Evolutionary conservation across 495 filamentous ascomycete genomes (phyloP).

Genomic region (Hamigera avellanea): DNA sequence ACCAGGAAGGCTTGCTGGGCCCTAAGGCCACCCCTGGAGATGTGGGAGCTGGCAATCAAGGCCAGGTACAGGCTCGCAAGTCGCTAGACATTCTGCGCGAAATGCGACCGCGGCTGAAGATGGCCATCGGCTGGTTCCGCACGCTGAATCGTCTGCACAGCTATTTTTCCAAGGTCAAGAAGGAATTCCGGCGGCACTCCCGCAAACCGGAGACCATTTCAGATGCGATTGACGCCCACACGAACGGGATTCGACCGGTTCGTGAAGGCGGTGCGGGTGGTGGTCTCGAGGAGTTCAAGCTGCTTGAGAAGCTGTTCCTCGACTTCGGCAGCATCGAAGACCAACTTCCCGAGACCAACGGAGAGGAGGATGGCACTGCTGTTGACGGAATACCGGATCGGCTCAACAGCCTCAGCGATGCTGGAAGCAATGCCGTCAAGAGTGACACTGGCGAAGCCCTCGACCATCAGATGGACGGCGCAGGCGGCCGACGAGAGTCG

Average conservation of each 20-base stretch:
- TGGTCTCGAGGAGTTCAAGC: constrained; percentile 62
- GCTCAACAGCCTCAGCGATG: constrained; percentile 26
- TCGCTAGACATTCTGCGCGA: constrained; percentile 43
- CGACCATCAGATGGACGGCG: constrained; percentile 22
- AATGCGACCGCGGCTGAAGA: constrained; percentile 55
- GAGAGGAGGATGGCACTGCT: constrained; percentile 23
- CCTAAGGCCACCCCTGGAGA: constrained; percentile 12
- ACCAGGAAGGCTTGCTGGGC: constrained; percentile 49
- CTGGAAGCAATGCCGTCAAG: constrained; percentile 29
- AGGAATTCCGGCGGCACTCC: constrained; percentile 43
- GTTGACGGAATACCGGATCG: constrained; percentile 20
- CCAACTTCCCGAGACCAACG: constrained; percentile 19
- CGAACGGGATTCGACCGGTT: constrained; percentile 29
- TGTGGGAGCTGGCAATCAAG: constrained; percentile 19
- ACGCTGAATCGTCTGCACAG: constrained; percentile 56
- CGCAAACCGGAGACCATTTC: constrained; percentile 26
- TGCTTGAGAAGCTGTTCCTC: constrained; percentile 43
- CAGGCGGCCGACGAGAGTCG: constrained; percentile 29
- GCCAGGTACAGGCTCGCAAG: constrained; percentile 33
- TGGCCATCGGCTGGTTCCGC: constrained; percentile 59
- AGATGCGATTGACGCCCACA: constrained; percentile 21
- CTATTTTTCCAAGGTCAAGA: constrained; percentile 55
- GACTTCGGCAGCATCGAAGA: constrained; percentile 45
- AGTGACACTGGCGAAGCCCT: constrained; percentile 28
- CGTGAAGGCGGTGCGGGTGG: constrained; percentile 46